Evolutionary conservation across 176 grass and related monocot species (phyloP), one percentile per base, ranked within the genome.

Genomic region (Musa itinerans): DNA sequence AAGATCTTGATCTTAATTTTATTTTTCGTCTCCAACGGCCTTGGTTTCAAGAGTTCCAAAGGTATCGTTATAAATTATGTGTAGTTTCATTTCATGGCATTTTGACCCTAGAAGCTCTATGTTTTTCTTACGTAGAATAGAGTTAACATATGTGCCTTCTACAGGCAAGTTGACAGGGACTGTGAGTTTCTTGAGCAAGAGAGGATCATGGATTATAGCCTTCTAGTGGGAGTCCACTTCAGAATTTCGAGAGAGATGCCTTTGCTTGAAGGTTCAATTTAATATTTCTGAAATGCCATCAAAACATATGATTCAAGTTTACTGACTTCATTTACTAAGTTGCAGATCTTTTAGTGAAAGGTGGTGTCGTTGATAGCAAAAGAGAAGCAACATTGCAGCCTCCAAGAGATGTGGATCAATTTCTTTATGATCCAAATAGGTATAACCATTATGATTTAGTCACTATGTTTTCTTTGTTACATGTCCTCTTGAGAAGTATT

Each of bases 151-250:
- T 81, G 3, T 74, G 9, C 54, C 15, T 48, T 81, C 26, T 55
- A 72, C 81, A 99, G 96, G 82, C 96, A 95, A 92, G 80, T 99
- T n/a, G 91, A 99, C 69, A 99, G 29, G 78, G 96, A 99, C 85
- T 99, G 86, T 15, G 96, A 95, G 43, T 99, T 99, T 71, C 87
- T 99, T 80, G 89, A 99, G 86, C 91, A 94, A 65, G 91, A 95
- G 74, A 95, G 89, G 78, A 95, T 99, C 61, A 99, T 99, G 96
- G 96, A 99, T 84, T 99, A 99, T 77, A 99, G 96, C 74, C 91
- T 99, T 22, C 73, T 99, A 67, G 86, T 95, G 11, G 96, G 96
- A 14, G 87, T 99, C 49, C 96, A 99, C 84, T 99, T 99, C 69
- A 89, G 63, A 83, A 72, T 72, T 8, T 25, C 55, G 9, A 63